Conservation (phyloP, 1,284 basidiomycete species). For the Cystobasidium slooffiae region DNA sequence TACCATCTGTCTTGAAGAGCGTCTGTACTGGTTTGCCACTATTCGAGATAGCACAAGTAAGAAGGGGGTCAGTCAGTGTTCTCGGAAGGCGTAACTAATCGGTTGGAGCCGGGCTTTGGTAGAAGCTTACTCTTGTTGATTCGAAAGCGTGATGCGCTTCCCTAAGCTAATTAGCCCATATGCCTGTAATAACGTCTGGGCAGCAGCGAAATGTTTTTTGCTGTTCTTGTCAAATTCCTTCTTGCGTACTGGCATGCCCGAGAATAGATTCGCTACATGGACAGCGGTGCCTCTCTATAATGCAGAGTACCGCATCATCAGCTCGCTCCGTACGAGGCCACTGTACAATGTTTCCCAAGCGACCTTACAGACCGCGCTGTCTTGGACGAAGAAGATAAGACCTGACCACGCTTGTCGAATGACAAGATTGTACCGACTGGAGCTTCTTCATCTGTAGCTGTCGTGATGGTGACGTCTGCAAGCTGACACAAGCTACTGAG, state of each 20-base stretch:
- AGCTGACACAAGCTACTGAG: slow-evolving; percentile 89
- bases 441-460: slow-evolving; percentile 70
- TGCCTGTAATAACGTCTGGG: slow-evolving; percentile 76
- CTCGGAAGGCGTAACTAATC: too few relatives aligned
- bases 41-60: too few relatives aligned
- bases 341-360: slow-evolving; percentile 54
- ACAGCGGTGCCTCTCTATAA: slow-evolving; percentile 86
- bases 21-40: slow-evolving; percentile 76
- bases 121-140: slow-evolving; percentile 69
- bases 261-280: slow-evolving; percentile 74
- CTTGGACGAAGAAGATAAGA: slow-evolving; percentile 51
- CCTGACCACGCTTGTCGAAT: slow-evolving; percentile 68
- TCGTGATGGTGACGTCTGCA: slow-evolving; percentile 73
- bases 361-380: slow-evolving; percentile 42
- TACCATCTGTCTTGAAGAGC: slow-evolving; percentile 67
- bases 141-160: slow-evolving; percentile 76
- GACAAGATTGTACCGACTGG: slow-evolving; percentile 79
- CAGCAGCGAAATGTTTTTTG: slow-evolving; percentile 89
- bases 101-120: too few relatives aligned
- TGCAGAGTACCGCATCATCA: too few relatives aligned
- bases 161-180: slow-evolving; percentile 78
- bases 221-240: slow-evolving; percentile 88
- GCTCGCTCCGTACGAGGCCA: background rate
- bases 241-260: slow-evolving; percentile 81
- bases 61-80: too few relatives aligned